Conservation (phyloP, 176 grass and related monocot species). For the maize (Zea mays) region Zm-B73-REFERENCE-NAM-5.0 NC_050102.1:160761001-160761500, state of each 20-base stretch:
- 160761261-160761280: neutral
- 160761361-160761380: neutral
- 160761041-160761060: conserved; percentile 13
- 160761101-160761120: conserved; percentile 92
- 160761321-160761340: neutral
- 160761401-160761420: conserved; percentile 7
- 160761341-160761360: neutral
- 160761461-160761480: neutral
- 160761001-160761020: conserved; percentile 3
- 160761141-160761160: neutral
- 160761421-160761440: neutral
- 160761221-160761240: neutral
- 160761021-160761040: conserved; percentile 23
- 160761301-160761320: neutral
- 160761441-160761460: conserved; percentile 4
- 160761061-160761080: conserved; percentile 89
- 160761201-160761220: conserved; percentile 4
- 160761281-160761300: neutral
- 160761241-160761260: conserved; percentile 18
- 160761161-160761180: conserved; percentile 1
- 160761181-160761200: conserved; percentile 3
- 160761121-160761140: conserved; percentile 20
- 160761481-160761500: neutral
- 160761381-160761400: conserved; percentile 3
- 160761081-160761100: conserved; percentile 91